Evolutionary conservation across 164 flowering plant species (phyloP).

Genomic region (Nelumbo lutea): DNA sequence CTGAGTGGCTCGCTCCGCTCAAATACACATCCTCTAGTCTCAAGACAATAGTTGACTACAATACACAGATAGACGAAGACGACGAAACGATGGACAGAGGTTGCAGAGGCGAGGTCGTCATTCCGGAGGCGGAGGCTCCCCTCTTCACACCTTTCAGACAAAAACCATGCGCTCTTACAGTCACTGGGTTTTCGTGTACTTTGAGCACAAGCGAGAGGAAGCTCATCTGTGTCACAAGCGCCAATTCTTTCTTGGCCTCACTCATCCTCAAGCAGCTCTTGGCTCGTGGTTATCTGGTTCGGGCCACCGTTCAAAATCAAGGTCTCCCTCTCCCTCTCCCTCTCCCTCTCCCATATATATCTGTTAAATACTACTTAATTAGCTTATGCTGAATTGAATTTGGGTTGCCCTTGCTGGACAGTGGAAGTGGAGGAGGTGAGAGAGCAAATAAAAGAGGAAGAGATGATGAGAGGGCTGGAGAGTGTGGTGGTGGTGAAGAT

Average conservation of each 20-base stretch:
- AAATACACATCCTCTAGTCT: too few species aligned
- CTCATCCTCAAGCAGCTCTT: slow-evolving; percentile 27
- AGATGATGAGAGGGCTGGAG: slow-evolving; percentile 25
- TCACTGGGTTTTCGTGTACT: slow-evolving; percentile 1
- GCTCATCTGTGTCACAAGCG: slow-evolving; percentile 37
- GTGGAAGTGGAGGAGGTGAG: slow-evolving; percentile 33
- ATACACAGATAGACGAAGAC: too few species aligned
- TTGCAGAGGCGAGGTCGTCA: not conserved
- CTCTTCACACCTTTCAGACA: not conserved
- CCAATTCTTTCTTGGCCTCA: slow-evolving; percentile 31
- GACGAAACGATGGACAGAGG: too few species aligned
- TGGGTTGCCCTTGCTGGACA: not conserved
- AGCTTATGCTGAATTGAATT: not conserved
- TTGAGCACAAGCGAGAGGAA: slow-evolving; percentile 24
- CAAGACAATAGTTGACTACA: too few species aligned
- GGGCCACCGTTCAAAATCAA: slow-evolving; percentile 28
- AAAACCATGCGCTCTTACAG: not conserved
- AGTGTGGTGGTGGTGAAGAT: slow-evolving; percentile 30
- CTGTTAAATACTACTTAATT: too few species aligned
- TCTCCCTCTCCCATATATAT: not conserved
- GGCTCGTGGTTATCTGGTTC: slow-evolving; percentile 30
- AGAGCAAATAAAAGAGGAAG: slow-evolving; percentile 18
- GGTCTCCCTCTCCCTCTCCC: slow-evolving; percentile 11
- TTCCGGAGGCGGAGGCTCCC: not conserved
- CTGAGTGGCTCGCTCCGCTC: too few species aligned